Evolutionary conservation across 2,329 filamentous ascomycete genomes (phyloP).

Genomic region (Sporothrix pallida): DNA sequence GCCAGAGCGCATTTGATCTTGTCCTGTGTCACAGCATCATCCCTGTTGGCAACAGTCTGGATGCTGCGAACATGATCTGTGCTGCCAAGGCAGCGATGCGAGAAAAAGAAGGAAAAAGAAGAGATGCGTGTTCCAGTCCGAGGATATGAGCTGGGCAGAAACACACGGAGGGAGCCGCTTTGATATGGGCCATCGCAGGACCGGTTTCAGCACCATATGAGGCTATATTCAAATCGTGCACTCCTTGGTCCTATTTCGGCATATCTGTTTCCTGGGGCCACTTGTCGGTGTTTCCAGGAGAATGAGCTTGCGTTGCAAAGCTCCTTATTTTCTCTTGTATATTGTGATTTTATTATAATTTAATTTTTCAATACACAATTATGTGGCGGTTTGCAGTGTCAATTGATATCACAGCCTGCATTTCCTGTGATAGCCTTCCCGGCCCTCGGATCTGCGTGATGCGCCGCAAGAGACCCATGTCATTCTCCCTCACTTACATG

Average conservation of each 20-base stretch:
- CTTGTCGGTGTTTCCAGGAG: conserved; percentile 16
- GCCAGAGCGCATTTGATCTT: background rate
- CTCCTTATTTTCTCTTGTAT: background rate
- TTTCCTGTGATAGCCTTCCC: background rate
- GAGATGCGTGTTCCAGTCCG: background rate
- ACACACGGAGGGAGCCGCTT: conserved; percentile 20
- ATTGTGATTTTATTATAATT: background rate
- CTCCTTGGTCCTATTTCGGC: conserved; percentile 17
- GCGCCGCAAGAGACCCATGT: conserved; percentile 10
- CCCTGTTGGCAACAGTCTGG: background rate
- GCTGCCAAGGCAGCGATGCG: conserved; percentile 18
- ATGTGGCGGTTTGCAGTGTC: background rate
- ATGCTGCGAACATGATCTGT: conserved; percentile 19
- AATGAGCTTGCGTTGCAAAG: background rate
- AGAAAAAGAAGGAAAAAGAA: background rate
- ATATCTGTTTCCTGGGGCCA: background rate
- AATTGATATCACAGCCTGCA: background rate
- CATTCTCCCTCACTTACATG: background rate
- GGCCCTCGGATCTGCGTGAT: conserved; percentile 26
- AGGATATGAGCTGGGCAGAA: background rate
- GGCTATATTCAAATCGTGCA: conserved; percentile 26
- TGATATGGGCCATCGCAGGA: conserved; percentile 12
- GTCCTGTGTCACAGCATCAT: background rate
- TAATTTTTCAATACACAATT: background rate
- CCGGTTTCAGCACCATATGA: conserved; percentile 27